Base-by-base conservation (phyloP, 106 monocot species). In the Acorus gramineus region DNA sequence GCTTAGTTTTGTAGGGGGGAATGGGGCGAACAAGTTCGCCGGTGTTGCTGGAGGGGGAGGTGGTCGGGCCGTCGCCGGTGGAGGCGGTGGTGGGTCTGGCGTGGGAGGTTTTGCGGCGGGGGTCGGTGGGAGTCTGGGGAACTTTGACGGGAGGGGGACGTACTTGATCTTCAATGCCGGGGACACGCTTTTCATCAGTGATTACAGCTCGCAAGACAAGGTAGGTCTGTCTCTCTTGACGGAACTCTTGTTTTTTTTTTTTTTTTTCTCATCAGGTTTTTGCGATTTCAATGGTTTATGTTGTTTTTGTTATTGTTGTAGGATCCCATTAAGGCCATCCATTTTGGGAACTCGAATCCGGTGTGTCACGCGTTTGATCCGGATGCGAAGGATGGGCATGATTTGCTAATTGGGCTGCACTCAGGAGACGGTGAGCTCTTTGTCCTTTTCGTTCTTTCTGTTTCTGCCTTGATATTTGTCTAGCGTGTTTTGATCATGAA, bases 331-430 rank as follows among this genome's bases (percentile, higher is more conserved):
- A 96, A 96, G 68, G 72, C 82, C 6, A 85, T 96, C 56, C 85
- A 83, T 70, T 91, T 96, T 61, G 77, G 81, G 60, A 85, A 82
- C 74, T 85, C 85, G 11, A 87, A 87, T 64, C 96, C 91, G 5
- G 44, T 79, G 11, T 96, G 91, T 44, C 96, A 96, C 76, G 78
- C 96, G 0, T 96, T 96, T 73, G 90, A 87, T 74, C 46, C 82
- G 7, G 96, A 85, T n/a, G 84, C 85, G 3, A 91, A 87, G 66
- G 96, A 91, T 60, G 96, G 96, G 54, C 90, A 96, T 75, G 96
- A 96, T 75, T 83, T 96, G 77, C 84, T 96, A 42, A 87, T 96
- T 64, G 96, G 91, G 48, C 69, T 91, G 76, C 74, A 79, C 56
- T 85, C 96, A 49, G 96, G 96, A 68, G 96, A 96, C 65, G 79